A percentile compares a stretch with the other conserved stretches of the same genome.
phyloP scores from a whole-genome alignment of 768 basidiomycete genomes.

The Pleurotus salmoneostramineus region DNA sequence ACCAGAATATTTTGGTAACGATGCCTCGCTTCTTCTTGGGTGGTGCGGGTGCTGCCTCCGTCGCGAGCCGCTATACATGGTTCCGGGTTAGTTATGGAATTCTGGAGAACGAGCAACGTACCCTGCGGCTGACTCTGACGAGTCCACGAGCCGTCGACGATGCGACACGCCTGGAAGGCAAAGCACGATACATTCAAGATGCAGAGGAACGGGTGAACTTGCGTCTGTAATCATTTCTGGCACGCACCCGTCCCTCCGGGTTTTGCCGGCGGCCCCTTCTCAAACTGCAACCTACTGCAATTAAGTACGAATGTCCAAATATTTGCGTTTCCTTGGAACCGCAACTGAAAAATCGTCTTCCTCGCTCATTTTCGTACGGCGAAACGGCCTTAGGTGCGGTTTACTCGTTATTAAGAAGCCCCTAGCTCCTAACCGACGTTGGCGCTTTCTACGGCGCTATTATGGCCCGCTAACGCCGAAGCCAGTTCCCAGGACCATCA shows the following conservation, averaged over 20 bases:
- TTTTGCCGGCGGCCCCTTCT: not conserved
- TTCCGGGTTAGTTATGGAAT: slow-evolving; percentile 8
- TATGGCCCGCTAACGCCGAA: too few relatives aligned
- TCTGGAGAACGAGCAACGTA: slow-evolving; percentile 28
- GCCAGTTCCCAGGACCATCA: too few relatives aligned
- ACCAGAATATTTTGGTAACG: slow-evolving; percentile 60
- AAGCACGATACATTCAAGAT: slow-evolving; percentile 50
- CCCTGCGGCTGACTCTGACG: slow-evolving; percentile 55
- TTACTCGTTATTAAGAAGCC: too few relatives aligned
- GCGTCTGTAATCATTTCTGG: not conserved
- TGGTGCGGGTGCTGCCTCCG: slow-evolving; percentile 41
- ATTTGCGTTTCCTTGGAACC: too few relatives aligned
- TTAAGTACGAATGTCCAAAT: too few relatives aligned
- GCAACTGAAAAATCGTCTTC: too few relatives aligned
- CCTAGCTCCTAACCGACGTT: too few relatives aligned
- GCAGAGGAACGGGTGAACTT: slow-evolving; percentile 12
- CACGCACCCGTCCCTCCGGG: not conserved
- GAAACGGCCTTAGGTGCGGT: too few relatives aligned
- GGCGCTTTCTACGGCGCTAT: too few relatives aligned
- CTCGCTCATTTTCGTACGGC: too few relatives aligned
- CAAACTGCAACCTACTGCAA: not conserved
- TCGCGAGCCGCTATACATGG: slow-evolving; percentile 52
- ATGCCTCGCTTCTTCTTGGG: slow-evolving; percentile 52
- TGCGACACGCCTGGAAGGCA: slow-evolving; percentile 49
- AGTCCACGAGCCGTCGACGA: slow-evolving; percentile 40